Evolutionary conservation across 2,329 filamentous ascomycete genomes (phyloP).

Genomic region (Fusarium sp.): DNA sequence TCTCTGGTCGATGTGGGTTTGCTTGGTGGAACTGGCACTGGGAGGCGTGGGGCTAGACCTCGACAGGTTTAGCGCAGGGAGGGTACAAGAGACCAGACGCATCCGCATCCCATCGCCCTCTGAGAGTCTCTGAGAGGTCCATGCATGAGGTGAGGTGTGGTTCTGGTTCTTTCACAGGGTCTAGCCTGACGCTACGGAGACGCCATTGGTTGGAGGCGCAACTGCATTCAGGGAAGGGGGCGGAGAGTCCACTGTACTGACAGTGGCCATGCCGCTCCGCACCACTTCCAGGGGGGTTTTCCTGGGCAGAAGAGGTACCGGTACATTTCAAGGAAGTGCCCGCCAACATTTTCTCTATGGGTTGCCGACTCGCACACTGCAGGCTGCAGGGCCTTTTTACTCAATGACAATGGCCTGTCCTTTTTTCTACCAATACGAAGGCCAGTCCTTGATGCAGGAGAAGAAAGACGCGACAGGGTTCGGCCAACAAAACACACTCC

Average conservation of each 20-base stretch:
- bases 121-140: background rate
- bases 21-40: background rate
- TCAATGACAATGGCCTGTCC: slow-evolving; percentile 1
- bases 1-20: slow-evolving; percentile 27
- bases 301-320: background rate
- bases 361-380: background rate
- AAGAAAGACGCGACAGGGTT: background rate
- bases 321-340: background rate
- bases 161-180: slow-evolving; percentile 12
- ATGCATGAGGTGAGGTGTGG: background rate
- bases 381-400: background rate
- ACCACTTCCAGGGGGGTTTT: slow-evolving; percentile 20
- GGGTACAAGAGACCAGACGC: background rate
- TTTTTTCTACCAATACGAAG: background rate
- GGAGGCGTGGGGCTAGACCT: slow-evolving; percentile 1
- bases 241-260: slow-evolving; percentile 17
- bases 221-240: slow-evolving; percentile 26
- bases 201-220: slow-evolving; percentile 11
- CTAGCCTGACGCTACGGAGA: slow-evolving; percentile 7
- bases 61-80: background rate
- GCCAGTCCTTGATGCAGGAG: slow-evolving; percentile 2
- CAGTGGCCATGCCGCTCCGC: slow-evolving; percentile 6
- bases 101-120: slow-evolving; percentile 7
- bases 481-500: background rate
- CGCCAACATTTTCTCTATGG: background rate